phyloP scores from a whole-genome alignment of 2,329 filamentous ascomycete genomes.

The Aspergillus sp. region DNA sequence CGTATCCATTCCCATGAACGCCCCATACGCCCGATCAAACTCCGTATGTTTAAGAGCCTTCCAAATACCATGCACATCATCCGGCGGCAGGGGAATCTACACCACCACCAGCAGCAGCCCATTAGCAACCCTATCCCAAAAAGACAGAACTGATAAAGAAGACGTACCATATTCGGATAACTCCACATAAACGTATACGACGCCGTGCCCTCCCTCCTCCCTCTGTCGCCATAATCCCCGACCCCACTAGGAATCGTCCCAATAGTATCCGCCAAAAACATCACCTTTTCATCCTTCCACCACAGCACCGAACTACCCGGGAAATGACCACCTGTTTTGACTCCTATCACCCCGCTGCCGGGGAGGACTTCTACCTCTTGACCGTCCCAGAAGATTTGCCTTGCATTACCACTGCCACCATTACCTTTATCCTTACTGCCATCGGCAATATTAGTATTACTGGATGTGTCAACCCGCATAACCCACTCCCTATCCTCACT shows the following conservation, averaged over 20 bases:
- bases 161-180: slow-evolving; percentile 61
- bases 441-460: no score
- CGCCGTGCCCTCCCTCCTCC: slow-evolving; percentile 43
- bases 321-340: slow-evolving; percentile 80
- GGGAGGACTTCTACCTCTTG: slow-evolving; percentile 34
- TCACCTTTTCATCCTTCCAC: slow-evolving; percentile 58
- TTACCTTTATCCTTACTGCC: background rate
- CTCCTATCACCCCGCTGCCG: slow-evolving; percentile 55
- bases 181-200: slow-evolving; percentile 75
- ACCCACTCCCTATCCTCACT: slow-evolving; percentile 68
- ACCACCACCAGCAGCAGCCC: no score
- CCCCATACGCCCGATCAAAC: slow-evolving; percentile 68
- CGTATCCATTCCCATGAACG: slow-evolving; percentile 66
- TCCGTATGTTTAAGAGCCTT: slow-evolving; percentile 60
- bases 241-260: slow-evolving; percentile 62
- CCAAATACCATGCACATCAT: slow-evolving; percentile 71
- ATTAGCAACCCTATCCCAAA: no score
- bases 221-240: slow-evolving; percentile 33
- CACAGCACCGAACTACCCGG: slow-evolving; percentile 70
- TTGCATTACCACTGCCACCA: slow-evolving; percentile 17
- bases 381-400: slow-evolving; percentile 34
- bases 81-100: slow-evolving; percentile 67
- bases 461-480: slow-evolving; percentile 35
- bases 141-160: background rate
- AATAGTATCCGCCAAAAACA: slow-evolving; percentile 79